A percentile compares a stretch with the other conserved stretches of the same genome.
Evolutionary conservation across 805 yeast species (phyloP).

Genomic region (Scheffersomyces coipomensis): DNA sequence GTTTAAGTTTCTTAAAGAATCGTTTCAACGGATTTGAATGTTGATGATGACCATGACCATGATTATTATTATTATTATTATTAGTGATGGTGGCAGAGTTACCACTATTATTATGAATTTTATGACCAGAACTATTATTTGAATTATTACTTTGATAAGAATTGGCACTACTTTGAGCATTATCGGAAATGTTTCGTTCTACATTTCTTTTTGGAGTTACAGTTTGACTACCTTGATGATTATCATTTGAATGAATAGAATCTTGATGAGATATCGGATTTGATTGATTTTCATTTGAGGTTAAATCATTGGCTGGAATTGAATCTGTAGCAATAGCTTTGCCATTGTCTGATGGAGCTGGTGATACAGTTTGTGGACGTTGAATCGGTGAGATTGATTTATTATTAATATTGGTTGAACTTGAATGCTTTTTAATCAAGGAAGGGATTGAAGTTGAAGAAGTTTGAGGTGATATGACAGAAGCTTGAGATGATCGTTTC

Average conservation of each 20-base stretch:
- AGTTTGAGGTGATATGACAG: not conserved
- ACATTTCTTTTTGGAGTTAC: not conserved
- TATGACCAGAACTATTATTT: too few relatives aligned
- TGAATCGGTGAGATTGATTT: not conserved
- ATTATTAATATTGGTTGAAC: not conserved
- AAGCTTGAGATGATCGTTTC: not conserved
- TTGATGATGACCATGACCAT: constrained; percentile 4
- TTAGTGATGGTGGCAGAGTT: constrained; percentile 1
- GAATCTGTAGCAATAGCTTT: not conserved
- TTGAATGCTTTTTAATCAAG: not conserved
- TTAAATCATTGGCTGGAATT: not conserved
- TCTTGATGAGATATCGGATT: not conserved
- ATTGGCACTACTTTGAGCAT: too few relatives aligned
- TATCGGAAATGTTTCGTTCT: not conserved
- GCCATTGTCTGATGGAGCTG: not conserved
- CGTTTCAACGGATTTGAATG: constrained; percentile 33
- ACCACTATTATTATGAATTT: not conserved
- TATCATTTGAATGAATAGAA: not conserved
- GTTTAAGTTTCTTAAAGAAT: constrained; percentile 50
- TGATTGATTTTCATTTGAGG: not conserved
- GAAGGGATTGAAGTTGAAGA: not conserved
- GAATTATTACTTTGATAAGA: too few relatives aligned
- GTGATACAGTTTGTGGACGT: not conserved
- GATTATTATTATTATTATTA: constrained; percentile 1
- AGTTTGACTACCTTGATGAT: not conserved